Evolutionary conservation across 805 yeast species (phyloP).

Genomic region (Yarrowia alimentaria): DNA sequence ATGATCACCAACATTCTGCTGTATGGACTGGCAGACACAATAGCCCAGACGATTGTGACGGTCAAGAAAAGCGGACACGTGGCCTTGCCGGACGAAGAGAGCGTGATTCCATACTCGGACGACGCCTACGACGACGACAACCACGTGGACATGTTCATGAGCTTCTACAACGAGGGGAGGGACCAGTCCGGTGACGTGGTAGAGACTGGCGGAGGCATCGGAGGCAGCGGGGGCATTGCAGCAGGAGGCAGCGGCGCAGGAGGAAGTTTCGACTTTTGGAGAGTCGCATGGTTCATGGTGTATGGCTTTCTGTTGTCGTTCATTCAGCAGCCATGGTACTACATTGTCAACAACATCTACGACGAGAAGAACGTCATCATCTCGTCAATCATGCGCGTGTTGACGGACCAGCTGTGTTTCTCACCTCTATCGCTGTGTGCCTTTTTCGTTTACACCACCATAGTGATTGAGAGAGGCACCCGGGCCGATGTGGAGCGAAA

Average conservation of each 20-base stretch:
- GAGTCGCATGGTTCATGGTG: constrained; percentile 73
- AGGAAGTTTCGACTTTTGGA: constrained; percentile 67
- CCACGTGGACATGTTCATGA: constrained; percentile 21
- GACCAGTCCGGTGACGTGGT: too few species aligned
- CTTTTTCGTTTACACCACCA: constrained; percentile 81
- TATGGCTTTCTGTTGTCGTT: constrained; percentile 89
- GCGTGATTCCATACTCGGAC: constrained; percentile 1
- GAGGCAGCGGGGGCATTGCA: neutral
- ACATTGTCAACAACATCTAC: constrained; percentile 71
- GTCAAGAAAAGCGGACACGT: neutral
- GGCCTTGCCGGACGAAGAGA: neutral
- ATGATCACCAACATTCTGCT: constrained; percentile 75
- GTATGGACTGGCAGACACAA: constrained; percentile 85
- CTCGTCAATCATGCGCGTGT: constrained; percentile 78
- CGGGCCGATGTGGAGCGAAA: constrained; percentile 61
- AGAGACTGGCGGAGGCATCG: too few species aligned
- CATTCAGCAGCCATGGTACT: constrained; percentile 86
- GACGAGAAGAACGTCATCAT: constrained; percentile 70
- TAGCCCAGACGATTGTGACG: constrained; percentile 68
- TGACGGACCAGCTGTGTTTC: constrained; percentile 85
- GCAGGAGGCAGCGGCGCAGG: too few species aligned
- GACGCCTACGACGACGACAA: constrained; percentile 16
- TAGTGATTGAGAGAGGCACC: constrained; percentile 73
- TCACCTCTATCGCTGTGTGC: constrained; percentile 81
- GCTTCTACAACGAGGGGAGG: constrained; percentile 13